A percentile compares a stretch with the other conserved stretches of the same genome.
Conservation (phyloP, 2,329 filamentous ascomycete species). For the Zarea fungicola region DNA sequence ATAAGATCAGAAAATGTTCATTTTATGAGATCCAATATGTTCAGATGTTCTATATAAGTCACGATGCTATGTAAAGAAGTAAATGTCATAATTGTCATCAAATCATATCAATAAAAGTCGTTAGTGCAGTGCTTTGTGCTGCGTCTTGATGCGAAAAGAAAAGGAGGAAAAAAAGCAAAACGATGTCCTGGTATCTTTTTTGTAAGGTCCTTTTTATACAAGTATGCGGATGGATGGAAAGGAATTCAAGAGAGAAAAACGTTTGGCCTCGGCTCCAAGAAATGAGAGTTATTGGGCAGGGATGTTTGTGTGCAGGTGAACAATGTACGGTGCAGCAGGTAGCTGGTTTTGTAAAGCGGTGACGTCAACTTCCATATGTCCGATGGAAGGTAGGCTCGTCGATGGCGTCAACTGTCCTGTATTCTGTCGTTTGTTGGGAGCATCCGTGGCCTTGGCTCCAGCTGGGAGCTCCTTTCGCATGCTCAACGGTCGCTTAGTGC, state of each 20-base stretch:
- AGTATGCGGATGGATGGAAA: neutral
- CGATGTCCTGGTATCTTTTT: slow-evolving; percentile 6
- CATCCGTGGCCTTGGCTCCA: slow-evolving; percentile 22
- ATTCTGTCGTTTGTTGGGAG: slow-evolving; percentile 20
- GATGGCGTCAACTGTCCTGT: neutral
- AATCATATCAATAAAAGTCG: slow-evolving; percentile 1
- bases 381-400: neutral
- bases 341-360: slow-evolving; percentile 1
- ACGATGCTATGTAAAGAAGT: neutral
- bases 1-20: neutral
- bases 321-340: neutral
- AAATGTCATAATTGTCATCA: slow-evolving; percentile 7
- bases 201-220: neutral
- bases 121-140: neutral
- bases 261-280: neutral
- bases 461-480: slow-evolving; percentile 43
- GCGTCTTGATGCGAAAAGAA: neutral
- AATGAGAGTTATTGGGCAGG: neutral
- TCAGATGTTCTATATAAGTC: neutral
- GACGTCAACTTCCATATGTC: slow-evolving; percentile 11
- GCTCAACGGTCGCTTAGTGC: slow-evolving; percentile 48
- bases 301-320: neutral
- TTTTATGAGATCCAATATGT: slow-evolving; percentile 2
- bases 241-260: slow-evolving; percentile 1
- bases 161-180: neutral